These are phyloP conservation scores for Pelargonium nanum DNA, from an alignment of 345 rosid species.

Conservation along the genomic window DNA sequence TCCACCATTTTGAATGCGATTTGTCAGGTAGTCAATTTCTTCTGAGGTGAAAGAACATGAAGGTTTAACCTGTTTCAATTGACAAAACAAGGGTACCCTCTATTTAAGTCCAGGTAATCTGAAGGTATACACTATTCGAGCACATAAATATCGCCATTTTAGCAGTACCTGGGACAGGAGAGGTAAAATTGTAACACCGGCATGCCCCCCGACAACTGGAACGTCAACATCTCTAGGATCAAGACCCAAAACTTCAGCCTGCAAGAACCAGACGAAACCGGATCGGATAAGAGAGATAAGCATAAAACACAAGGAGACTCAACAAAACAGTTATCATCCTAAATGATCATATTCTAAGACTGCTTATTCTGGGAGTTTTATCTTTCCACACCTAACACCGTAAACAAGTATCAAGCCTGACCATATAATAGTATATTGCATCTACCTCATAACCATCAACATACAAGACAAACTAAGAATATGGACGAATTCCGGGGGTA, in stretches of 20 bases:
- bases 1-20: conserved; percentile 96
- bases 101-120: background rate
- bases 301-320: too few species aligned
- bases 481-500: background rate
- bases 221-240: conserved; percentile 93
- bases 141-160: background rate
- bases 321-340: too few species aligned
- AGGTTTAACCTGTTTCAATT: conserved; percentile 57
- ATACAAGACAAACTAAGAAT: background rate
- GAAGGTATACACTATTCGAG: background rate
- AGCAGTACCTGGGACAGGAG: conserved; percentile 67
- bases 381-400: background rate
- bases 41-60: conserved; percentile 62
- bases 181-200: conserved; percentile 92
- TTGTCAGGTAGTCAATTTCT: conserved; percentile 73
- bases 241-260: conserved; percentile 96
- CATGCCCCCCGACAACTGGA: conserved; percentile 96
- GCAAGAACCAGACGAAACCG: conserved; percentile 8
- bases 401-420: background rate
- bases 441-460: background rate
- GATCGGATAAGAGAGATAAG: background rate
- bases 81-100: background rate
- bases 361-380: background rate
- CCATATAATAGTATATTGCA: background rate
- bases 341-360: too few species aligned